phyloP scores from a whole-genome alignment of 495 filamentous ascomycete species.

The Penicillium alfredii region DNA sequence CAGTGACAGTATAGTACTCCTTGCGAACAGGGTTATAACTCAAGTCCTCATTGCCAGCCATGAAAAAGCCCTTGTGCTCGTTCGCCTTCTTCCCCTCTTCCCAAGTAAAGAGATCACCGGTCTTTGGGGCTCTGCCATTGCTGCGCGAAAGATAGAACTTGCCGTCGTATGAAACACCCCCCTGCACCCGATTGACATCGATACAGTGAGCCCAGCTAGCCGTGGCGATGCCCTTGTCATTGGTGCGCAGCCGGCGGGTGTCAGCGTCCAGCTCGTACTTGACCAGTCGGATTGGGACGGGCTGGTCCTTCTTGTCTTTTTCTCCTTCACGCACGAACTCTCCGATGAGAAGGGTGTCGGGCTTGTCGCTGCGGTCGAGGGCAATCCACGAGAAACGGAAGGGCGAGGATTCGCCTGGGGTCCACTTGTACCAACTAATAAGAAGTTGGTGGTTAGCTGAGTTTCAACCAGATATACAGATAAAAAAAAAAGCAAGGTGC shows the following conservation, averaged over 20 bases:
- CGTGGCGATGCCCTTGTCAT: constrained; percentile 11
- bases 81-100: constrained; percentile 6
- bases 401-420: constrained; percentile 8
- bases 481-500: no score
- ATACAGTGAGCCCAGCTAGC: constrained; percentile 18
- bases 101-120: constrained; percentile 21
- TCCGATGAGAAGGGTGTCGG: constrained; percentile 18
- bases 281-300: constrained; percentile 17
- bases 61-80: constrained; percentile 10
- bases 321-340: constrained; percentile 15
- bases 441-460: not conserved
- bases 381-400: constrained; percentile 23
- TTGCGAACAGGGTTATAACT: constrained; percentile 12
- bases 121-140: constrained; percentile 10
- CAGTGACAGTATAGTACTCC: constrained; percentile 25
- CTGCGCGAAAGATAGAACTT: constrained; percentile 20
- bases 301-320: not conserved
- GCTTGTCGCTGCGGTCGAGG: constrained; percentile 17
- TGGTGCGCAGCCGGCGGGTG: constrained; percentile 11
- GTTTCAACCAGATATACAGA: no score
- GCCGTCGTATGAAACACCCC: constrained; percentile 13
- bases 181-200: constrained; percentile 17
- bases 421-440: constrained; percentile 14
- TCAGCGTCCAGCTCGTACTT: constrained; percentile 16
- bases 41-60: constrained; percentile 21